Conservation (phyloP, 2,329 filamentous ascomycete genomes). For the Monosporascus sp. region DNA sequence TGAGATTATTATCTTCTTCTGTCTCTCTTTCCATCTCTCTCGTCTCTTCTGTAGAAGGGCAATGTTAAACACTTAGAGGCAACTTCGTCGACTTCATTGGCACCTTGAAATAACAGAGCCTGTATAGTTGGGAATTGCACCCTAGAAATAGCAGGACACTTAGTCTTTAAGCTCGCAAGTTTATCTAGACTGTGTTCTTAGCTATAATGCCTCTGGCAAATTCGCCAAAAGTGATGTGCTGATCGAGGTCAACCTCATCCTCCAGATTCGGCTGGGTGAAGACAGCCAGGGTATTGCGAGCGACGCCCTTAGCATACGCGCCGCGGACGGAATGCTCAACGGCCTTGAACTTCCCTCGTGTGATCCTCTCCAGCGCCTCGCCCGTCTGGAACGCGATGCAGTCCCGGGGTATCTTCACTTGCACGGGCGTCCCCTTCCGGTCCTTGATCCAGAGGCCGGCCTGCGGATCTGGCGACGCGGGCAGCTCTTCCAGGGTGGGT, state of each 20-base stretch:
- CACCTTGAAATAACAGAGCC: too few species aligned
- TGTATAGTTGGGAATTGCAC: too few species aligned
- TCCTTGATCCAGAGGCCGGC: slow-evolving; percentile 94
- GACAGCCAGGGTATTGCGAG: slow-evolving; percentile 85
- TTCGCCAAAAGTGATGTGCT: slow-evolving; percentile 66
- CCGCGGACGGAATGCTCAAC: slow-evolving; percentile 94
- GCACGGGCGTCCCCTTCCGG: slow-evolving; percentile 73
- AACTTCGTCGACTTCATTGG: too few species aligned
- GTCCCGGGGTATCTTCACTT: slow-evolving; percentile 85
- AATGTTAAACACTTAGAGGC: too few species aligned
- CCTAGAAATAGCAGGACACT: too few species aligned
- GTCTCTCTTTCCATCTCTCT: too few species aligned
- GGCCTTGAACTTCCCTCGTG: slow-evolving; percentile 82
- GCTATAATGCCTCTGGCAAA: slow-evolving; percentile 61
- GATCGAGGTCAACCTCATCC: slow-evolving; percentile 66
- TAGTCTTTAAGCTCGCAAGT: too few species aligned
- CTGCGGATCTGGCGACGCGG: slow-evolving; percentile 70
- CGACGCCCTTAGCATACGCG: slow-evolving; percentile 56
- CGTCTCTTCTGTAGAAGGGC: too few species aligned
- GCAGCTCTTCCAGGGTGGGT: slow-evolving; percentile 62
- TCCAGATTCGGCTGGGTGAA: slow-evolving; percentile 95
- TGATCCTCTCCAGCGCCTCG: slow-evolving; percentile 86
- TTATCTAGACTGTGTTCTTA: slow-evolving; percentile 47
- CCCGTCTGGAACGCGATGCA: slow-evolving; percentile 96
- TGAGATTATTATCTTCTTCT: too few species aligned